Evolutionary conservation across 805 yeast species (phyloP), one percentile per base, ranked within the genome.

Genomic region (Metschnikowia borealis): DNA sequence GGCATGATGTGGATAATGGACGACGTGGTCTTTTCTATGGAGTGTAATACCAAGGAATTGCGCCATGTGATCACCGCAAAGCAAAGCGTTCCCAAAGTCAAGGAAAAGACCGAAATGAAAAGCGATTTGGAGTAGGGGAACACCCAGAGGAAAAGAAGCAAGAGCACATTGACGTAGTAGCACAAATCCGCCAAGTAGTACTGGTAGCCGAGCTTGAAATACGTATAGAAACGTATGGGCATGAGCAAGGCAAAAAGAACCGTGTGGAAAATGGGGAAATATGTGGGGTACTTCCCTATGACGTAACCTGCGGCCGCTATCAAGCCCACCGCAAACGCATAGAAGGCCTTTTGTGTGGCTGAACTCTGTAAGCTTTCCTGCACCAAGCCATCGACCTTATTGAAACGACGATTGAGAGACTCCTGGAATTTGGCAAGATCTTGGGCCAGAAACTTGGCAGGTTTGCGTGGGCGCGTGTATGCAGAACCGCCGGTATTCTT

Each of bases 21-120:
- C 18, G 92, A 83, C 1, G 98, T 94, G 14, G 91, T 89, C 66
- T 92, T 92, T 57, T 92, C 99, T 53, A 92, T 79, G 11, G 92
- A 84, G 63, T 92, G 99, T 44, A 92, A 74, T 7, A 92, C 98
- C 49, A 92, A 74, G 6, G 97, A 90, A 65, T 92, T 92, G 58
- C 96, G 77, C 99, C 98, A 92, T 0, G 97, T 88, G 40, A 92
- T 83, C 20, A 92, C 96, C 0, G 97, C 97, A 79, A 89, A 91
- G 5, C 96, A 80, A 49, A 92, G 69, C 0, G 97, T 89, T 1
- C 98, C 99, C 70, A 86, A 83, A 1, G 94, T 79, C 53, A 92
- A 81, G 8, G 96, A 86, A 67, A 88, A 91, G 56, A 95, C 89
- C 2, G 92, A 79, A 14, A 88, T 81, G 68, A 86, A 92, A 21